Evolutionary conservation across 176 grass and related monocot species (phyloP).

Genomic region (Hyparrhenia diplandra): DNA sequence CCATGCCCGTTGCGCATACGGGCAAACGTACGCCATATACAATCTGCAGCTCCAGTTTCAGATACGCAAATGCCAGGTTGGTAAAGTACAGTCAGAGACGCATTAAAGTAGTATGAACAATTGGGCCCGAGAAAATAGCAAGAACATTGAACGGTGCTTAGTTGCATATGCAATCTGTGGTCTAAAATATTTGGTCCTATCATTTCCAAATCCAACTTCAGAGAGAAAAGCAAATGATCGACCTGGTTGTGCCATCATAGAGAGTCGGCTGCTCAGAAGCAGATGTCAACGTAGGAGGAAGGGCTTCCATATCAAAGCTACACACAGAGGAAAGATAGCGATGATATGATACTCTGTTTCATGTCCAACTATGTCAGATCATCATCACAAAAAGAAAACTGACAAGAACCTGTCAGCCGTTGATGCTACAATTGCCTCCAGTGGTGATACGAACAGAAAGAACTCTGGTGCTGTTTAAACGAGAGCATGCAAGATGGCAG

Average conservation of each 20-base stretch:
- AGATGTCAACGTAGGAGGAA: background rate
- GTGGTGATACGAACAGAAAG: background rate
- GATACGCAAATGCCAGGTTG: background rate
- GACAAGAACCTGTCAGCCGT: background rate
- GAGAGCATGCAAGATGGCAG: background rate
- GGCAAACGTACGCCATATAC: conserved; percentile 44
- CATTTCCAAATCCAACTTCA: background rate
- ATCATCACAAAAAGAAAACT: background rate
- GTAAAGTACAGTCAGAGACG: background rate
- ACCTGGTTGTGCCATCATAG: background rate
- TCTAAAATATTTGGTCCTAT: background rate
- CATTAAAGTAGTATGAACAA: background rate
- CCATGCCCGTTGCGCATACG: conserved; percentile 50
- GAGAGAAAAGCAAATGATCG: background rate
- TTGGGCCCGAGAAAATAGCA: background rate
- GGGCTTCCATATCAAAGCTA: background rate
- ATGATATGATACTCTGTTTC: too few species aligned
- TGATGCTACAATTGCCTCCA: background rate
- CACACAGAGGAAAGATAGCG: too few species aligned
- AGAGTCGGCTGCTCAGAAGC: too few species aligned
- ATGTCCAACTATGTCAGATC: too few species aligned
- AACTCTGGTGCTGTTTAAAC: background rate
- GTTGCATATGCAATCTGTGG: background rate
- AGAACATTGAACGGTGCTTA: background rate
- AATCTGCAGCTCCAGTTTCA: background rate